Base-by-base conservation (phyloP, 2,329 filamentous ascomycete species). In the Penicillium sp. region DNA sequence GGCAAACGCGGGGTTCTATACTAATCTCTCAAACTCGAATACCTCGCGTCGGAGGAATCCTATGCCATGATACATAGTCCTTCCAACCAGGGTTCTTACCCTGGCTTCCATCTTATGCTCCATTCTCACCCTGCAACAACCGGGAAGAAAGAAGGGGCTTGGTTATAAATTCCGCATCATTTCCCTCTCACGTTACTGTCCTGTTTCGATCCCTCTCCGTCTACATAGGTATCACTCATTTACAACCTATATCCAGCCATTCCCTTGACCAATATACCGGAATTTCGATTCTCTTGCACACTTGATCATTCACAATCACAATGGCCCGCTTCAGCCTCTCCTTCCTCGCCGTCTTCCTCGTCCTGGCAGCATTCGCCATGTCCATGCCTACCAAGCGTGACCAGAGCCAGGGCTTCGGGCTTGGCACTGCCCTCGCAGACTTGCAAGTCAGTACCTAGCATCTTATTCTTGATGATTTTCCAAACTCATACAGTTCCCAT, bases 311-410 rank as follows among this genome's bases (percentile, higher is more conserved):
- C 36, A 24, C 18, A 56, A 59, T 41, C 60, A 69, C 33, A 60
- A 75, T 75, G 73, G 64, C 70, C 44, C 73, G 71, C 40, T 63
- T 72, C 64, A 73, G 49, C 43, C 41, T 73, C 22, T 71, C 70
- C 27, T 59, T 73, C 52, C 57, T 74, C 31, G 66, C 71, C 18
- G 54, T 69, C 44, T 64, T 71, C 51, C 59, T 75, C 27, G 60
- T 69, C 52, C 63, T 76, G 31, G 73, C 70, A 6, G 57, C 70
- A 7, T 52, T 70, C 33, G 68, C 69, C 39, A 59, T 70, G 35
- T 73, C 73, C 2, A 56, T 70, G 52, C 74, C 74, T 1, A 56
- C 63, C 41, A 68, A 70, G 59, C 63, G 60, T 31, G 62, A 60
- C 39, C 50, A 27, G 1, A 22, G 16, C 6, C 27, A 57, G 19